Base-by-base conservation (phyloP, 371 early-diverging fungal species). In the Zopfochytrium polystomum region DNA sequence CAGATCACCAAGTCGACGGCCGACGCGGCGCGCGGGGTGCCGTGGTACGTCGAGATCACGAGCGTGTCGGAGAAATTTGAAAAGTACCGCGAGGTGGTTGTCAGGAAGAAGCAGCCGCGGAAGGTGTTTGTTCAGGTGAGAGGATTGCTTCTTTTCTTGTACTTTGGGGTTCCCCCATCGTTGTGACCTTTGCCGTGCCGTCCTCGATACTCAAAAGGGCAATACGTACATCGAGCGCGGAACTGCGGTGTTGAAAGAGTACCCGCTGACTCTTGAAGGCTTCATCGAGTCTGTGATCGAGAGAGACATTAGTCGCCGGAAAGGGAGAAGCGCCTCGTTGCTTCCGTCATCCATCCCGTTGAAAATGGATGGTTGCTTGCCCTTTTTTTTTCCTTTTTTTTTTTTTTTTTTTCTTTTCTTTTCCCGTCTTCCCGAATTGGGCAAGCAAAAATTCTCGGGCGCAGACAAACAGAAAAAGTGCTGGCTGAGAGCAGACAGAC, bases 1-100 rank as follows among this genome's bases (percentile, higher is more conserved):
- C 82, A 81, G 46, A 65, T 82, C 27, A 80, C 76, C 74, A 84
- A 83, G 70, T 74, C 81, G 1, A 84, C 83, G 18, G 85, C 77
- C 4, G 84, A 81, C 59, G 76, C 74, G 35, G 71, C 63, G 32
- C 58, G 56, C 22, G 85, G 83, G 6, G 67, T 74, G 6, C 25
- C 65, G 27, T 72, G 82, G 38, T 86, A 82, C 62, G 44, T 66
- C 31, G 75, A 80, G 15, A 50, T 55, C 20, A 86, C 86, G 3
- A 52, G 61, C 42, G 86, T 86, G 18, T 74, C 80, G 43, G 84
- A 81, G 1, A 59, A 72, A 9, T 83, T 82, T 83, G 32, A 65
- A 0, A 45, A 45, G 31, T 66, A 67, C 48, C 74, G 86, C 33
- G 82, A 83, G 23, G 78, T 76, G 26, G 86, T 83, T 13, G 42